These are phyloP conservation scores for Allium sativum DNA, from an alignment of 106 monocot genomes.

Conservation along the genomic window DNA sequence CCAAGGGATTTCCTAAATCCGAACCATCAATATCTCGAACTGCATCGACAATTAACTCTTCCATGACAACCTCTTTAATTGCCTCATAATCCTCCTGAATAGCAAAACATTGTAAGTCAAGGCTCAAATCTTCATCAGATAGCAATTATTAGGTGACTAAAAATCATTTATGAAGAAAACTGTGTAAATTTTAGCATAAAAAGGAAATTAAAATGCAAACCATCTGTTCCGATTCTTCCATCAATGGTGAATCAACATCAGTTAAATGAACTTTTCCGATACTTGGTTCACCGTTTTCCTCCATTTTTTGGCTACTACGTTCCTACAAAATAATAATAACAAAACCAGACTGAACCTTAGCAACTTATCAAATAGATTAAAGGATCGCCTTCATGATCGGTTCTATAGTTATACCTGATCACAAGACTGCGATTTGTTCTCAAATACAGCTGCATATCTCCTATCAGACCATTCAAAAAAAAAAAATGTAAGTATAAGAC, in stretches of 20 bases:
- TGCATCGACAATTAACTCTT: conserved; percentile 35
- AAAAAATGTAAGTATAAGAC: neutral
- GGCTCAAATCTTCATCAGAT: no score
- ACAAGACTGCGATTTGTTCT: conserved; percentile 32
- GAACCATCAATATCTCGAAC: conserved; percentile 47
- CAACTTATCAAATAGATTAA: neutral
- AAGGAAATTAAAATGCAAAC: neutral
- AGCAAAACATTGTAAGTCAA: neutral
- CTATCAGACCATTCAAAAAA: conserved; percentile 21
- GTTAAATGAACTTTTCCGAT: neutral
- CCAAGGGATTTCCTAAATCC: conserved; percentile 62
- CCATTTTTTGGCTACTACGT: neutral
- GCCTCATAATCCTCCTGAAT: conserved; percentile 20
- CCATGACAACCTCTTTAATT: conserved; percentile 70
- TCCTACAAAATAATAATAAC: neutral
- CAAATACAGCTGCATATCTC: conserved; percentile 56
- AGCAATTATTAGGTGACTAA: no score
- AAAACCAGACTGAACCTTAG: neutral
- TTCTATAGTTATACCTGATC: conserved; percentile 29
- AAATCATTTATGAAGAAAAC: neutral
- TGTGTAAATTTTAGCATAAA: neutral
- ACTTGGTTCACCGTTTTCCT: neutral
- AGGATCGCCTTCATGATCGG: neutral
- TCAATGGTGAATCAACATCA: conserved; percentile 6
- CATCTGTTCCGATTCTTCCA: conserved; percentile 3